Conservation (phyloP, 2,329 filamentous ascomycete species). For the Pseudogymnoascus sp. region DNA sequence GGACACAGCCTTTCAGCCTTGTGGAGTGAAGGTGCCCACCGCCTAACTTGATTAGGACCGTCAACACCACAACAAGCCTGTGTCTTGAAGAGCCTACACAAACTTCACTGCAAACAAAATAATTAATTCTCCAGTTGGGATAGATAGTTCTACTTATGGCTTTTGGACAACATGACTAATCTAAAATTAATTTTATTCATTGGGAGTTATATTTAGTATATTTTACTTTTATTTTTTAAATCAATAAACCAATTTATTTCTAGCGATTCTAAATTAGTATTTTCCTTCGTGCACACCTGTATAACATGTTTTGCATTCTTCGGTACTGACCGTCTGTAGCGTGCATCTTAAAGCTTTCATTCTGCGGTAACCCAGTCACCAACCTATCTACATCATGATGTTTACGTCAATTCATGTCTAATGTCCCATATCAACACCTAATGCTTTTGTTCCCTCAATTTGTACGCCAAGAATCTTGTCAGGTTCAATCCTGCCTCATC, state of each 20-base stretch:
- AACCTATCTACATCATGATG: not conserved
- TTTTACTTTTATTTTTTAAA: not conserved
- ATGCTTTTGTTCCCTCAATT: constrained; percentile 33
- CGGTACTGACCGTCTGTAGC: not conserved
- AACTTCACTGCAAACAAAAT: not conserved
- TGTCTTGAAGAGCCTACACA: not conserved
- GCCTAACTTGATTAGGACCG: constrained; percentile 3
- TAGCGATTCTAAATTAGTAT: not conserved
- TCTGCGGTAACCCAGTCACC: not conserved
- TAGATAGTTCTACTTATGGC: too few relatives aligned
- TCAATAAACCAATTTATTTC: not conserved
- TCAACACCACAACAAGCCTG: not conserved
- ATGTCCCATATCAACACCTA: not conserved
- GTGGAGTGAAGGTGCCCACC: not conserved
- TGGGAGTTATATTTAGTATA: not conserved
- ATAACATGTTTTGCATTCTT: not conserved
- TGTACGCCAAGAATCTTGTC: constrained; percentile 56
- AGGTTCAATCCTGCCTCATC: constrained; percentile 58
- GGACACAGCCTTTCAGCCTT: constrained; percentile 12
- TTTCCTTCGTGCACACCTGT: not conserved
- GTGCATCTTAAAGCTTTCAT: not conserved
- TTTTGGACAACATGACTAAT: too few relatives aligned
- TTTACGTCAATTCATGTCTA: not conserved
- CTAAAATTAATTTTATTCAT: not conserved
- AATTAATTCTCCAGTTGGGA: too few relatives aligned